Evolutionary conservation across 768 basidiomycete species (phyloP).

Genomic region (Suillus ampliporus): DNA sequence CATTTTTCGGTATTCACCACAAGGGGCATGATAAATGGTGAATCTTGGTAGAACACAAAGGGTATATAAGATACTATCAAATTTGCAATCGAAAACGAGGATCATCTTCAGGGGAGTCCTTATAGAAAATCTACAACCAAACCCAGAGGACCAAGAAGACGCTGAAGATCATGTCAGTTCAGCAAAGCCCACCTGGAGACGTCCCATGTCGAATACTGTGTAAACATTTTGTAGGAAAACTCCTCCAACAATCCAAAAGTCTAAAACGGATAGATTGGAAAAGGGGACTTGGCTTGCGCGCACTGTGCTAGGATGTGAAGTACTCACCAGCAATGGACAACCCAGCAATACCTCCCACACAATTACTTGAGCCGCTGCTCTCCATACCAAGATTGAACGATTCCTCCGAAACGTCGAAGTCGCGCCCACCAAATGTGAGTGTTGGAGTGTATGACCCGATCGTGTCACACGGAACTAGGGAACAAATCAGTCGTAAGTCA

Average conservation of each 20-base stretch:
- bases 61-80: not conserved
- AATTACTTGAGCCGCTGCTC: slow-evolving; percentile 36
- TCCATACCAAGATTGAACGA: slow-evolving; percentile 50
- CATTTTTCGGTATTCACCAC: no score
- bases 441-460: slow-evolving; percentile 33
- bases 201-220: slow-evolving; percentile 31
- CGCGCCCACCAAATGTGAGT: slow-evolving; percentile 45
- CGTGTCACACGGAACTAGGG: slow-evolving; percentile 38
- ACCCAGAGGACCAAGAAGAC: not conserved
- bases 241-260: slow-evolving; percentile 40
- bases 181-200: slow-evolving; percentile 50
- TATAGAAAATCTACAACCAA: not conserved
- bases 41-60: no score
- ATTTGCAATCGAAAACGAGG: not conserved
- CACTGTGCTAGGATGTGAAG: not conserved
- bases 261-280: slow-evolving; percentile 19
- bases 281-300: no score
- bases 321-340: slow-evolving; percentile 9
- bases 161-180: slow-evolving; percentile 27
- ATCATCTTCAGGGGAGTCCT: no score
- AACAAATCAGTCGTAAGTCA: slow-evolving; percentile 7
- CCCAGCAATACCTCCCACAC: slow-evolving; percentile 43
- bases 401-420: slow-evolving; percentile 42
- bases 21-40: no score
- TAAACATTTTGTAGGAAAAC: slow-evolving; percentile 42